These are phyloP conservation scores for Mycena alexandri DNA, from an alignment of 768 basidiomycete genomes.

Conservation along the genomic window DNA sequence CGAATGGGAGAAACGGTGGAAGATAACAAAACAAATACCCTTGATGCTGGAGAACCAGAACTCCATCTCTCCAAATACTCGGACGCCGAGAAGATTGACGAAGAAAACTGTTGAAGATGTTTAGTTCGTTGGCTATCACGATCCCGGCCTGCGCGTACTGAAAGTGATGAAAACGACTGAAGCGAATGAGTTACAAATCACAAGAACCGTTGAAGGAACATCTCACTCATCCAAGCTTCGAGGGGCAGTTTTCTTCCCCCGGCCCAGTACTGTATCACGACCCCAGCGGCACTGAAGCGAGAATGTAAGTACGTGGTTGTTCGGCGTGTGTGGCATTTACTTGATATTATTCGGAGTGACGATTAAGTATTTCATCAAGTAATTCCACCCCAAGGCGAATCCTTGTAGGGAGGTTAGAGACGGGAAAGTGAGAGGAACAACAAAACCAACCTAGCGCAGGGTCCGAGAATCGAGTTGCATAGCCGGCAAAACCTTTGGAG, in stretches of 20 bases:
- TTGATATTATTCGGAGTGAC: conserved; percentile 78
- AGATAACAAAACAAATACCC: conserved; percentile 57
- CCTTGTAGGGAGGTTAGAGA: conserved; percentile 32
- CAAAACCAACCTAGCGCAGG: conserved; percentile 69
- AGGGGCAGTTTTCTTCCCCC: conserved; percentile 53
- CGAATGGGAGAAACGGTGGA: neutral
- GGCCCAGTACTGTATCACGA: conserved; percentile 65
- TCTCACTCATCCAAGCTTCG: conserved; percentile 70
- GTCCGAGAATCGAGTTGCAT: conserved; percentile 75
- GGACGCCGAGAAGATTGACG: conserved; percentile 72
- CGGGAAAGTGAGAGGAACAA: neutral
- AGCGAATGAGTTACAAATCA: neutral
- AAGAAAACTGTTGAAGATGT: conserved; percentile 54
- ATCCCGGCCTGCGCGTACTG: conserved; percentile 47
- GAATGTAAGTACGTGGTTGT: no score
- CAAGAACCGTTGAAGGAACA: neutral
- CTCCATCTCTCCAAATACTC: conserved; percentile 79
- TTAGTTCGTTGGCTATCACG: neutral
- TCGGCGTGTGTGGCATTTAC: no score
- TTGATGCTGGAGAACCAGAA: conserved; percentile 83
- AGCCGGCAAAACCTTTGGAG: conserved; percentile 72
- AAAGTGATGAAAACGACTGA: conserved; percentile 70
- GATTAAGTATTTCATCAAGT: conserved; percentile 70
- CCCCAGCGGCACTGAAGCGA: conserved; percentile 57
- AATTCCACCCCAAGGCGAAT: conserved; percentile 77